phyloP scores from a whole-genome alignment of 352 stramenopile species.

The Pythium vanterpoolii region DNA sequence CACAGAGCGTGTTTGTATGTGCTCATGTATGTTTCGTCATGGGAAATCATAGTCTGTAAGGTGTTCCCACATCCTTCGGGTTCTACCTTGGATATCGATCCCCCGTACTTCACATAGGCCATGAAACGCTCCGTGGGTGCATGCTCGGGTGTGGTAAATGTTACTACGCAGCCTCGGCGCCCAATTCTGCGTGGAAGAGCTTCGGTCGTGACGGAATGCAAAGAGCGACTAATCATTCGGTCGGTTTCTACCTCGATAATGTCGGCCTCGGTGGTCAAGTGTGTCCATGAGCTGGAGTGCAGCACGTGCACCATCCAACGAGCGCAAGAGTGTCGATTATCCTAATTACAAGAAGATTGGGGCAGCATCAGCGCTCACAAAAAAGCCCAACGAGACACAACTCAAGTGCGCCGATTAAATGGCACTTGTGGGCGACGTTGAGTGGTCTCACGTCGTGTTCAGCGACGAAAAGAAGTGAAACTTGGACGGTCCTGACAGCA shows the following conservation, averaged over 20 bases:
- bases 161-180: not conserved
- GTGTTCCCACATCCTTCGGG: too few species aligned
- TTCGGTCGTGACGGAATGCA: not conserved
- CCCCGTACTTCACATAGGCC: not conserved
- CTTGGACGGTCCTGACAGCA: not conserved
- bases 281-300: not conserved
- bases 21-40: too few species aligned
- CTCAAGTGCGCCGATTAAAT: not conserved
- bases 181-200: not conserved
- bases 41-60: too few species aligned
- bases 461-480: not conserved
- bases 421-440: not conserved
- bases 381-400: not conserved
- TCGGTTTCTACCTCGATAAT: not conserved
- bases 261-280: not conserved
- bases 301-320: not conserved
- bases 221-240: not conserved
- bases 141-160: not conserved
- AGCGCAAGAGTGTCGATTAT: not conserved
- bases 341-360: conserved; percentile 1
- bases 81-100: too few species aligned
- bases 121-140: not conserved
- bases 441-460: not conserved
- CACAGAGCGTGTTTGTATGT: too few species aligned
- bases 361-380: not conserved